Evolutionary conservation across 495 filamentous ascomycete species (phyloP).

Genomic region (Aspergillus nanangensis): DNA sequence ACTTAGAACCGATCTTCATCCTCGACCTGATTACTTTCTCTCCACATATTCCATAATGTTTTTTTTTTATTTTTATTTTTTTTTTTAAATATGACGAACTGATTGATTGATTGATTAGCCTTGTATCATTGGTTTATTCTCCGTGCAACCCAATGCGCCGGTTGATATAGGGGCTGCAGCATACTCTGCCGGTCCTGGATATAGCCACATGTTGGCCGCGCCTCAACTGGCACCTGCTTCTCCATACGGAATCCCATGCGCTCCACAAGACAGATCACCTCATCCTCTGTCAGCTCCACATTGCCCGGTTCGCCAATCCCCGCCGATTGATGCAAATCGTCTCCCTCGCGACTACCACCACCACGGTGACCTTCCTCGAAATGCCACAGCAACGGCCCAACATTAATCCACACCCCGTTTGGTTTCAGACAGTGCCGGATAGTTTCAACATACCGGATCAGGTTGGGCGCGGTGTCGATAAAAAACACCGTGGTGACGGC

Average conservation of each 20-base stretch:
- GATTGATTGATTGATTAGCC: not conserved
- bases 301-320: constrained; percentile 76
- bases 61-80: too few species aligned
- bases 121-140: constrained; percentile 38
- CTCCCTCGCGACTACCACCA: constrained; percentile 14
- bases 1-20: not conserved
- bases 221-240: constrained; percentile 30
- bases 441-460: constrained; percentile 82
- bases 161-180: constrained; percentile 74
- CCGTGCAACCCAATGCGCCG: constrained; percentile 78
- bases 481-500: constrained; percentile 90
- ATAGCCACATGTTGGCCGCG: constrained; percentile 65
- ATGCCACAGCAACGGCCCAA: constrained; percentile 90
- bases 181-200: constrained; percentile 80
- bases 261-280: constrained; percentile 72
- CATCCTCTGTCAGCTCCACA: constrained; percentile 83
- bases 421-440: constrained; percentile 72
- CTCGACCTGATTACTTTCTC: not conserved
- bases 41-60: not conserved
- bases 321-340: constrained; percentile 12
- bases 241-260: constrained; percentile 74
- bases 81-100: too few species aligned
- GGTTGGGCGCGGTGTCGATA: constrained; percentile 91
- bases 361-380: constrained; percentile 56
- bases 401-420: constrained; percentile 80